Conservation (phyloP, 805 yeast genomes). For the Metschnikowia drakensbergensis region DNA sequence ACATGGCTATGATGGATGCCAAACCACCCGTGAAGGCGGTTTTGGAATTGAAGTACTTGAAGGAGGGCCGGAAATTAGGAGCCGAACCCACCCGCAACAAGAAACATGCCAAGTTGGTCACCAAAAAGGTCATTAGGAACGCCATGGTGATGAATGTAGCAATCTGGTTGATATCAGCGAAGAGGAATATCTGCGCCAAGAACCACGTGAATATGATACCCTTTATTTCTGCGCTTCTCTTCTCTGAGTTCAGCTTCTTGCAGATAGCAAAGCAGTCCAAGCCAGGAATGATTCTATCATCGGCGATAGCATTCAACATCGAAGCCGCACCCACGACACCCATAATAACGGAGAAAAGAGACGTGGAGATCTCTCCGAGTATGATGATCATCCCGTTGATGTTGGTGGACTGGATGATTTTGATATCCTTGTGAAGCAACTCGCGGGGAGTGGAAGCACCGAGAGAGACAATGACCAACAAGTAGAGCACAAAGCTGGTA, state of each 20-base stretch:
- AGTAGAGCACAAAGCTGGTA: slow-evolving; percentile 72
- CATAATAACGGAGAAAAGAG: slow-evolving; percentile 88
- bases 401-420: slow-evolving; percentile 79
- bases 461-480: slow-evolving; percentile 75
- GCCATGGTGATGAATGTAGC: slow-evolving; percentile 98
- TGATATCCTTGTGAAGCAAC: slow-evolving; percentile 72
- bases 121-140: slow-evolving; percentile 90
- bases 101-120: slow-evolving; percentile 91
- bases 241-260: slow-evolving; percentile 39
- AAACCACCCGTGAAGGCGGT: slow-evolving; percentile 79
- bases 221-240: slow-evolving; percentile 53
- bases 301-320: slow-evolving; percentile 84
- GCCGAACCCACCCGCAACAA: slow-evolving; percentile 84
- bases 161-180: slow-evolving; percentile 88
- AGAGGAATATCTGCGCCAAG: slow-evolving; percentile 76
- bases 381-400: slow-evolving; percentile 64
- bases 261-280: slow-evolving; percentile 46
- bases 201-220: slow-evolving; percentile 77
- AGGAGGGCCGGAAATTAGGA: slow-evolving; percentile 97
- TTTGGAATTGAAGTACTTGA: slow-evolving; percentile 74
- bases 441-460: slow-evolving; percentile 79
- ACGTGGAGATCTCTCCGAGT: slow-evolving; percentile 88
- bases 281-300: slow-evolving; percentile 85
- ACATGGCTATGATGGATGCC: slow-evolving; percentile 78
- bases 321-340: slow-evolving; percentile 96